Conservation (phyloP, 139 green algal species). For the Tetradesmus obliquus region DNA sequence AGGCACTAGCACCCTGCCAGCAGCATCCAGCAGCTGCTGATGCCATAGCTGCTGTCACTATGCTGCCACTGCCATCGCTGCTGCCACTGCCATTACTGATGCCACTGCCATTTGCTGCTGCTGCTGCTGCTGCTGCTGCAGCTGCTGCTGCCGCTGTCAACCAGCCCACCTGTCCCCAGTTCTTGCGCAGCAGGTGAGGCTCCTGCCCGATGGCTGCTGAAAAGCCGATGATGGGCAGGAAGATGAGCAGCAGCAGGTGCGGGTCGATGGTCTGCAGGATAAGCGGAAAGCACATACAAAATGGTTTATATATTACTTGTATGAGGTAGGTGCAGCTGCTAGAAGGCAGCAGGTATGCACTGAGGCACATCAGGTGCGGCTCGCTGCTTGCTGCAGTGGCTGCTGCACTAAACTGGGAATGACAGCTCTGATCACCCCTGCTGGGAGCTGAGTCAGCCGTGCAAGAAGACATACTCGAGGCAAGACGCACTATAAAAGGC, state of each 20-base stretch:
- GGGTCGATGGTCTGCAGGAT: slow-evolving; percentile 64
- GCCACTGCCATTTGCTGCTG: background rate
- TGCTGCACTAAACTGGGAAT: too few relatives aligned
- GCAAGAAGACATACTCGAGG: too few relatives aligned
- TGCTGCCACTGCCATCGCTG: background rate
- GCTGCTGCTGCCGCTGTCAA: background rate
- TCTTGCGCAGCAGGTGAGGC: slow-evolving; percentile 63
- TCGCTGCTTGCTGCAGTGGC: too few relatives aligned
- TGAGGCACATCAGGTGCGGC: too few relatives aligned
- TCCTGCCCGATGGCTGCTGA: slow-evolving; percentile 58
- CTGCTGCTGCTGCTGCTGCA: background rate
- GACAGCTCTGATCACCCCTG: too few relatives aligned
- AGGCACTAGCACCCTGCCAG: too few relatives aligned
- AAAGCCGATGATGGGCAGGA: slow-evolving; percentile 73
- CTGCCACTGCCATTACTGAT: background rate
- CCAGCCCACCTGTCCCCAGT: slow-evolving; percentile 9
- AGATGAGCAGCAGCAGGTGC: slow-evolving; percentile 68
- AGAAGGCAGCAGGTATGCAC: too few relatives aligned
- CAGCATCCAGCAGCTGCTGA: too few relatives aligned
- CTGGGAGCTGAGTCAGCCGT: too few relatives aligned
- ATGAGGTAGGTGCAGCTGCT: too few relatives aligned
- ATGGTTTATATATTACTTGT: too few relatives aligned
- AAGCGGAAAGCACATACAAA: background rate
- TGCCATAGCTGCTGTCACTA: background rate
- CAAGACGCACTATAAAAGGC: too few relatives aligned